These are phyloP conservation scores for Cryptococcus neoformans DNA, from an alignment of 1,284 basidiomycete genomes.

Conservation along the genomic window DNA sequence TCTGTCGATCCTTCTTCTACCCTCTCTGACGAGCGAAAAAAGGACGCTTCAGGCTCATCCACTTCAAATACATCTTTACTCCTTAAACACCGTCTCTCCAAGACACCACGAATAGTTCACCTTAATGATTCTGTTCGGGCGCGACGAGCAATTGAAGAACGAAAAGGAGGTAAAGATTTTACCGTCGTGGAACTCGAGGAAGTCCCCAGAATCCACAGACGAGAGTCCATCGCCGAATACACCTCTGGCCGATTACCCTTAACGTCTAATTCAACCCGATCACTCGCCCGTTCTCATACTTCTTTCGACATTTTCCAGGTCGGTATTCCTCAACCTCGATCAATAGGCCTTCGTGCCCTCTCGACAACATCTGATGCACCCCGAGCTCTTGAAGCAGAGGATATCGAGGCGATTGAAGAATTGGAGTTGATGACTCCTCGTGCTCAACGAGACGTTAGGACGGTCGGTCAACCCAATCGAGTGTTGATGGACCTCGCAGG, in stretches of 20 bases:
- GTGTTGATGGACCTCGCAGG: conserved; percentile 45
- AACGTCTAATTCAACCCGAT: conserved; percentile 2
- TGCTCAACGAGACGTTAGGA: background rate
- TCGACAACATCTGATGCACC: conserved; percentile 19
- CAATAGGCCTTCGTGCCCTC: conserved; percentile 22
- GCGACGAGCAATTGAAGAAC: conserved; percentile 15
- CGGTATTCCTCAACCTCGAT: conserved; percentile 18
- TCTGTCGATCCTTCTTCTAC: conserved; percentile 26
- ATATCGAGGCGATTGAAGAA: conserved; percentile 8
- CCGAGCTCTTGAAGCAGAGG: conserved; percentile 7
- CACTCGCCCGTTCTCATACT: conserved; percentile 8
- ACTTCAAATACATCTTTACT: conserved; percentile 7
- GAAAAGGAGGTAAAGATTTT: conserved; percentile 24
- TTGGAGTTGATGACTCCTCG: background rate
- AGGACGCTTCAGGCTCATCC: background rate
- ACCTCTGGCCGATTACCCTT: conserved; percentile 3
- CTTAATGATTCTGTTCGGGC: conserved; percentile 1
- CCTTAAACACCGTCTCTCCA: conserved; percentile 18
- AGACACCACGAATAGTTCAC: conserved; percentile 14
- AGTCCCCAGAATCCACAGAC: conserved; percentile 6
- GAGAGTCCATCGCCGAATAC: conserved; percentile 3
- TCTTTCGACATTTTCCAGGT: conserved; percentile 24
- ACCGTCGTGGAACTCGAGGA: conserved; percentile 23
- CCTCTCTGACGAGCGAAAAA: conserved; percentile 23
- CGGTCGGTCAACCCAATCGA: conserved; percentile 28